A percentile compares a stretch with the other conserved stretches of the same genome.
These are phyloP conservation scores for Acidomyces sp. DNA, from an alignment of 495 filamentous ascomycete species.

Conservation along the genomic window DNA sequence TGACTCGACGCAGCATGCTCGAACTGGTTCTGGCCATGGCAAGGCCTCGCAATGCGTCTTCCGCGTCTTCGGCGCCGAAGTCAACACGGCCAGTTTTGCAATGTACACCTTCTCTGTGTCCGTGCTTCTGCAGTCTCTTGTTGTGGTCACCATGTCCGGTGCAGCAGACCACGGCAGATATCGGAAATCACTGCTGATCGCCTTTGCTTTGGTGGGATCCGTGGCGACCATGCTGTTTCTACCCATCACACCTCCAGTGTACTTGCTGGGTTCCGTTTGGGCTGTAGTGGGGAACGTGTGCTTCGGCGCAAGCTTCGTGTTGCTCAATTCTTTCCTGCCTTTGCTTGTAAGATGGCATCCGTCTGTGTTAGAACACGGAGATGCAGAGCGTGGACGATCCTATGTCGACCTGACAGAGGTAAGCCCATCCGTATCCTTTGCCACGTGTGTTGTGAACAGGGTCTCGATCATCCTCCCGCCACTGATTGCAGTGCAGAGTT, in stretches of 20 bases:
- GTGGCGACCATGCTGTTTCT: conserved; percentile 81
- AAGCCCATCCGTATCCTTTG: too few species aligned
- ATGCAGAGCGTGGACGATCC: not conserved
- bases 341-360: conserved; percentile 34
- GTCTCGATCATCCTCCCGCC: too few species aligned
- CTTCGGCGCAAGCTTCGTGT: conserved; percentile 33
- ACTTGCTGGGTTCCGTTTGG: conserved; percentile 65
- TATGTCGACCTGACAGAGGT: conserved; percentile 8
- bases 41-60: conserved; percentile 66
- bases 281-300: conserved; percentile 86
- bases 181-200: conserved; percentile 71
- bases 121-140: conserved; percentile 72
- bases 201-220: conserved; percentile 71
- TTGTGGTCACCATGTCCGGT: conserved; percentile 91
- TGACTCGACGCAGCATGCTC: conserved; percentile 4
- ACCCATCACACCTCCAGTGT: conserved; percentile 55
- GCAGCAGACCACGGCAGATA: conserved; percentile 93
- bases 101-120: conserved; percentile 96
- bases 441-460: too few species aligned
- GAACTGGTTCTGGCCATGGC: conserved; percentile 8
- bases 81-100: conserved; percentile 94
- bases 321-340: conserved; percentile 36
- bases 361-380: conserved; percentile 43
- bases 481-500: too few species aligned
- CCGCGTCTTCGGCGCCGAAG: conserved; percentile 63